A percentile compares a stretch with the other conserved stretches of the same genome.
phyloP scores from a whole-genome alignment of 1,139 yeast species.

The Petasospora rhodanensis region DNA sequence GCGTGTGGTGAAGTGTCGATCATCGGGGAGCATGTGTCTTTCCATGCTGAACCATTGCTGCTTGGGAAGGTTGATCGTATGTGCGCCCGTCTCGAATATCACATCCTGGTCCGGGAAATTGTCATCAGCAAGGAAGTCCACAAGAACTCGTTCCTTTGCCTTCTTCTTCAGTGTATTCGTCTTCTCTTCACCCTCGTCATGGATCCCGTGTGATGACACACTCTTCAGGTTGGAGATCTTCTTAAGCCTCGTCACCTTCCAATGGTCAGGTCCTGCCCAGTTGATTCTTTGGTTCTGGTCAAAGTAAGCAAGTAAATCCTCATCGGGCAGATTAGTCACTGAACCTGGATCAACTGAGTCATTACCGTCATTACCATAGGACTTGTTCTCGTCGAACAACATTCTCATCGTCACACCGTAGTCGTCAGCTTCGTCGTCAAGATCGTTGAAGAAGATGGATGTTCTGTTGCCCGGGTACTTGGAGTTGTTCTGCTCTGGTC shows the following conservation, averaged over 20 bases:
- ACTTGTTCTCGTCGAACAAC: constrained; percentile 23
- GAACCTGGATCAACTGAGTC: constrained; percentile 9
- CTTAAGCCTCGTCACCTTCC: constrained; percentile 72
- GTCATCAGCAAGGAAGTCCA: constrained; percentile 43
- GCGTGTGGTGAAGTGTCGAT: constrained; percentile 67
- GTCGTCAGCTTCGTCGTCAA: constrained; percentile 26
- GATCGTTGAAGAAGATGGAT: constrained; percentile 28
- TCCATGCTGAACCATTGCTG: constrained; percentile 37
- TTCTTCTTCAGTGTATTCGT: constrained; percentile 24
- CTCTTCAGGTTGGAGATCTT: constrained; percentile 5
- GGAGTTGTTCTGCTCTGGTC: constrained; percentile 10
- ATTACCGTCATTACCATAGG: constrained; percentile 12
- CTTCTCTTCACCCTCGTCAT: constrained; percentile 14
- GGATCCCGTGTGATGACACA: neutral
- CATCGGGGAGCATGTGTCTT: constrained; percentile 63
- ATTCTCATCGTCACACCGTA: constrained; percentile 25
- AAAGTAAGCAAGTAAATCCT: constrained; percentile 71
- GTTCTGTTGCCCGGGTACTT: constrained; percentile 23
- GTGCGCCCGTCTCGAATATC: constrained; percentile 40
- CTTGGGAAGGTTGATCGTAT: constrained; percentile 37
- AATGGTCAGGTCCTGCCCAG: constrained; percentile 94
- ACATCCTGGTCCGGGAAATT: constrained; percentile 30
- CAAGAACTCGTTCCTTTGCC: constrained; percentile 31
- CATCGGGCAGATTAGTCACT: constrained; percentile 42
- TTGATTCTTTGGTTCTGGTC: constrained; percentile 63